Conservation (phyloP, 352 stramenopile genomes). For the Phytopythium chamaehyphon region DNA sequence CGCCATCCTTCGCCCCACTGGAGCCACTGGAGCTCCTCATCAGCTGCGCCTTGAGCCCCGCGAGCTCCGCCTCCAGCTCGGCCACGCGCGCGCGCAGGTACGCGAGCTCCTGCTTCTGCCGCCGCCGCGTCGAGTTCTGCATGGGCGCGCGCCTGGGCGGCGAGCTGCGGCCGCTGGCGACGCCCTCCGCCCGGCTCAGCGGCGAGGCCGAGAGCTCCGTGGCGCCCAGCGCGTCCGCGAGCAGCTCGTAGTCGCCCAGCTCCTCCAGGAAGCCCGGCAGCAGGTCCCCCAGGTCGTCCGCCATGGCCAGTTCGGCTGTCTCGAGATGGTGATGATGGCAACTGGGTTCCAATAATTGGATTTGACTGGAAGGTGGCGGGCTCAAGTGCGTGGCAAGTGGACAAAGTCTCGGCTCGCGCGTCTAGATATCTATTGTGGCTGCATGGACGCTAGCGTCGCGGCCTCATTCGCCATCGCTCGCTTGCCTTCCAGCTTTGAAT, state of each 20-base stretch:
- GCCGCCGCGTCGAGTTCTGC: conserved; percentile 48
- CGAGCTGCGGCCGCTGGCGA: not conserved
- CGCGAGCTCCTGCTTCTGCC: conserved; percentile 49
- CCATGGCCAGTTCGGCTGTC: not conserved
- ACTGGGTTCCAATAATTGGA: no score
- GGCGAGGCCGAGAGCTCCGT: not conserved
- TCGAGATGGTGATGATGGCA: no score
- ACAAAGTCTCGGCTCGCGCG: no score
- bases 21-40: not conserved
- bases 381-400: no score
- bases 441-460: no score
- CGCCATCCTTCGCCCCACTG: not conserved
- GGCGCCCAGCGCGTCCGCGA: conserved; percentile 1
- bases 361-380: no score
- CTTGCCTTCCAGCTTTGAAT: no score
- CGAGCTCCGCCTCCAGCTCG: conserved; percentile 35
- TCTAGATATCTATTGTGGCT: no score
- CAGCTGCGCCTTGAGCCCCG: conserved; percentile 4
- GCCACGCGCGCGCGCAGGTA: conserved; percentile 45
- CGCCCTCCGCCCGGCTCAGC: not conserved
- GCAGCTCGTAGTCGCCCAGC: conserved; percentile 20
- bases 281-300: conserved; percentile 12
- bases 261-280: conserved; percentile 27
- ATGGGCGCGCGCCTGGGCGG: conserved; percentile 24
- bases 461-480: no score